A percentile compares a stretch with the other conserved stretches of the same genome.
phyloP scores from a whole-genome alignment of 2,329 filamentous ascomycete species.

The Davidsoniella virescens region DNA sequence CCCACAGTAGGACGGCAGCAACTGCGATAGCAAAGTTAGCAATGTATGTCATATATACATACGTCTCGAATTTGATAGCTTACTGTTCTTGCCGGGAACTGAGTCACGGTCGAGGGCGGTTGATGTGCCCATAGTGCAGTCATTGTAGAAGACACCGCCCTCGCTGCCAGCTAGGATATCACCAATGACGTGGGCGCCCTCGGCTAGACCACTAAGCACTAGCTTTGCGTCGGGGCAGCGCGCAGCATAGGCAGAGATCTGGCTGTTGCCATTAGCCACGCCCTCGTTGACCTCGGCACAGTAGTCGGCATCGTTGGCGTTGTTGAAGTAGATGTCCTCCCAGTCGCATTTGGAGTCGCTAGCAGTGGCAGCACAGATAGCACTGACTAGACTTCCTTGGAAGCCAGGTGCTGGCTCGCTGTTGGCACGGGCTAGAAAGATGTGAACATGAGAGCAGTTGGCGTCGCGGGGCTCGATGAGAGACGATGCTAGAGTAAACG shows the following conservation, averaged over 20 bases:
- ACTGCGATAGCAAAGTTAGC: conserved; percentile 15
- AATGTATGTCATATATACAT: neutral
- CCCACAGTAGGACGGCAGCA: conserved; percentile 21
- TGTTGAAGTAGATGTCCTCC: conserved; percentile 21
- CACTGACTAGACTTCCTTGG: conserved; percentile 17
- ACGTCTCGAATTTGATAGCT: conserved; percentile 12
- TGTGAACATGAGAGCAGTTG: conserved; percentile 18
- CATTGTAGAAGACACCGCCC: neutral
- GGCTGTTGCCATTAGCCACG: conserved; percentile 20
- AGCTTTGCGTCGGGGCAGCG: conserved; percentile 25
- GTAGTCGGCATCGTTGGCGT: conserved; percentile 19
- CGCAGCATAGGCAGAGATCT: conserved; percentile 25
- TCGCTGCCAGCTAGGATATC: conserved; percentile 21
- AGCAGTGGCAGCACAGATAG: conserved; percentile 17
- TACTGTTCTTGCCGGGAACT: conserved; percentile 21
- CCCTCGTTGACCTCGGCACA: conserved; percentile 24
- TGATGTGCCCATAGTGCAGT: neutral
- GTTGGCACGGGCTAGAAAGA: conserved; percentile 19
- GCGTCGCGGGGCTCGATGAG: conserved; percentile 1
- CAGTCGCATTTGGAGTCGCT: conserved; percentile 18
- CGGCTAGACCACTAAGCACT: conserved; percentile 26
- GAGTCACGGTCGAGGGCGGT: conserved; percentile 16
- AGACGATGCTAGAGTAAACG: neutral
- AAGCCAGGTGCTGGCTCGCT: conserved; percentile 20
- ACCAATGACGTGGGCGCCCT: conserved; percentile 21